A percentile compares a stretch with the other conserved stretches of the same genome.
Evolutionary conservation across 169 alveolate genomes (phyloP).

Genomic region (Theileria sp.): DNA sequence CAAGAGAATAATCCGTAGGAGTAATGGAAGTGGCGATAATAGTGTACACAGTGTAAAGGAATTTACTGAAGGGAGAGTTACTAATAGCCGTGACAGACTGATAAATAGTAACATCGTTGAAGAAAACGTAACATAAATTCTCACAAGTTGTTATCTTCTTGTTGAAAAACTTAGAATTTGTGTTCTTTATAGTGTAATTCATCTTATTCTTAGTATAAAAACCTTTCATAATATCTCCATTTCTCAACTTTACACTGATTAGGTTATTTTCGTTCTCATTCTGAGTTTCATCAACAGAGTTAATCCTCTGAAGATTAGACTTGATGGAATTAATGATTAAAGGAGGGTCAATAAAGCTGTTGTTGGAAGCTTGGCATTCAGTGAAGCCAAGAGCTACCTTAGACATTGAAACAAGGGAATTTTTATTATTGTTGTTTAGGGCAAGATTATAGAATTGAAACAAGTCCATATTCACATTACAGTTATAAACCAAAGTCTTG

Average conservation of each 20-base stretch:
- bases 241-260: background rate
- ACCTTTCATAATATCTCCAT: background rate
- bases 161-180: slow-evolving; percentile 19
- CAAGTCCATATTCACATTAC: background rate
- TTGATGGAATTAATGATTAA: background rate
- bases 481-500: background rate
- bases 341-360: background rate
- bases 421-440: background rate
- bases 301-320: background rate
- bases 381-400: background rate
- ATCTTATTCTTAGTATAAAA: background rate
- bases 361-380: background rate
- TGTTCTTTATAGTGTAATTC: slow-evolving; percentile 10
- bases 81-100: slow-evolving; percentile 24
- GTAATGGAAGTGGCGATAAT: slow-evolving; percentile 34
- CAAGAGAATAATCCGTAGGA: background rate
- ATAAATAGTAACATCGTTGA: slow-evolving; percentile 20
- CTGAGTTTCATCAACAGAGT: background rate
- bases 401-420: background rate
- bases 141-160: slow-evolving; percentile 32
- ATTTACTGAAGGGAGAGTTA: slow-evolving; percentile 51
- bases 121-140: slow-evolving; percentile 43
- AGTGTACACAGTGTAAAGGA: slow-evolving; percentile 45
- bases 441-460: background rate
- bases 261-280: background rate